phyloP scores from a whole-genome alignment of 2,329 filamentous ascomycete genomes.

The Triangularia setosa region DNA sequence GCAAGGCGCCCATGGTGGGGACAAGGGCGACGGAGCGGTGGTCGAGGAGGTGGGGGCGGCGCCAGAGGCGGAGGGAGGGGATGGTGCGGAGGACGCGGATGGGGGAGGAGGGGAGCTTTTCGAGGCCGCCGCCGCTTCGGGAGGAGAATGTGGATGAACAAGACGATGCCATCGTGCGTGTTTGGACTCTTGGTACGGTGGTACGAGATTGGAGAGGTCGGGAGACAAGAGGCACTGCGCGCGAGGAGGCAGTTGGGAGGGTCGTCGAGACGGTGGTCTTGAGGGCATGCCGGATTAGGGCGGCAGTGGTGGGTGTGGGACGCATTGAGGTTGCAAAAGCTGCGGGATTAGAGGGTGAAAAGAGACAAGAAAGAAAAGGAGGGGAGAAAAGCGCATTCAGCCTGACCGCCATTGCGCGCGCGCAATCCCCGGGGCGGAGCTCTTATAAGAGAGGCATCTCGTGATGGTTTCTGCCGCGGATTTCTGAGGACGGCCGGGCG shows the following conservation, averaged over 20 bases:
- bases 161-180: constrained; percentile 31
- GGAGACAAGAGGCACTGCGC: not conserved
- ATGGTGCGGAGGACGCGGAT: constrained; percentile 76
- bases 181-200: not conserved
- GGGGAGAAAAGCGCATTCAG: not conserved
- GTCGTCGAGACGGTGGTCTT: not conserved
- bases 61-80: constrained; percentile 63
- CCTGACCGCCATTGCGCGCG: not conserved
- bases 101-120: constrained; percentile 52
- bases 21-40: constrained; percentile 79
- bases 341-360: not conserved
- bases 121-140: constrained; percentile 26
- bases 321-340: not conserved
- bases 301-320: not conserved
- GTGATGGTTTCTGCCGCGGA: constrained; percentile 49
- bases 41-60: constrained; percentile 60
- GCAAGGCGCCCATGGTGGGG: constrained; percentile 97
- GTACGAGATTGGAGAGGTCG: not conserved
- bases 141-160: constrained; percentile 25
- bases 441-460: constrained; percentile 25
- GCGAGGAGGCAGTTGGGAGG: not conserved
- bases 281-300: constrained; percentile 1
- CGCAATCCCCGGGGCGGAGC: not conserved
- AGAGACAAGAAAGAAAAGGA: not conserved
- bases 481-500: constrained; percentile 39